phyloP scores from a whole-genome alignment of 345 rosid species.

The Durio zibethinus region DNA sequence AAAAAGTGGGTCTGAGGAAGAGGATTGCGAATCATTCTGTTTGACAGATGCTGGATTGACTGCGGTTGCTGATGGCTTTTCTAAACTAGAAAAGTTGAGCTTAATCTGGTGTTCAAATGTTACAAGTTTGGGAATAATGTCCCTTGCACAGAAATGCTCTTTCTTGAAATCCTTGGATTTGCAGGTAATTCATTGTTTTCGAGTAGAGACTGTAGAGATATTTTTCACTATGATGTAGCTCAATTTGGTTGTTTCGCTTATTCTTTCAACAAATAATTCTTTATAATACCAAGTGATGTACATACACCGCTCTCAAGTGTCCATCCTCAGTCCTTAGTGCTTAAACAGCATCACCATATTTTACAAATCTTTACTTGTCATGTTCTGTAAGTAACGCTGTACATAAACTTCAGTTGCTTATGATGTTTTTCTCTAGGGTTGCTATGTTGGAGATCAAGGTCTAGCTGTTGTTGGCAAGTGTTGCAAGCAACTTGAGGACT shows the following conservation, averaged over 20 bases:
- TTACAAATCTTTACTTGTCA: not conserved
- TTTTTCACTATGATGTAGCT: not conserved
- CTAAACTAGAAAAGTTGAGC: conserved; percentile 68
- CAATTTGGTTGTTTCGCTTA: not conserved
- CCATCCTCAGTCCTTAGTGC: not conserved
- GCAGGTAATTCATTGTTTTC: conserved; percentile 44
- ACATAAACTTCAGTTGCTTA: not conserved
- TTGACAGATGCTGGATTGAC: conserved; percentile 71
- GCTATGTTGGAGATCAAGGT: conserved; percentile 85
- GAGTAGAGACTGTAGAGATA: not conserved
- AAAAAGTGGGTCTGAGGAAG: conserved; percentile 33
- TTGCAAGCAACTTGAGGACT: conserved; percentile 66
- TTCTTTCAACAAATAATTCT: not conserved
- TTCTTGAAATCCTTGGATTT: conserved; percentile 71
- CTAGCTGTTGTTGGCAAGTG: conserved; percentile 64
- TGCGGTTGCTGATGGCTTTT: conserved; percentile 63
- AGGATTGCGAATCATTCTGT: conserved; percentile 37
- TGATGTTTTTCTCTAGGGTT: conserved; percentile 50
- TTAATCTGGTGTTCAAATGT: conserved; percentile 80
- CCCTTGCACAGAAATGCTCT: conserved; percentile 59
- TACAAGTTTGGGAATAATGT: conserved; percentile 60
- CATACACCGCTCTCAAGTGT: not conserved
- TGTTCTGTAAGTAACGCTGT: not conserved
- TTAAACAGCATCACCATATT: not conserved
- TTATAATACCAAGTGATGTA: not conserved